Evolutionary conservation across 768 basidiomycete genomes (phyloP).

Genomic region (Tricholoma furcatifolium): DNA sequence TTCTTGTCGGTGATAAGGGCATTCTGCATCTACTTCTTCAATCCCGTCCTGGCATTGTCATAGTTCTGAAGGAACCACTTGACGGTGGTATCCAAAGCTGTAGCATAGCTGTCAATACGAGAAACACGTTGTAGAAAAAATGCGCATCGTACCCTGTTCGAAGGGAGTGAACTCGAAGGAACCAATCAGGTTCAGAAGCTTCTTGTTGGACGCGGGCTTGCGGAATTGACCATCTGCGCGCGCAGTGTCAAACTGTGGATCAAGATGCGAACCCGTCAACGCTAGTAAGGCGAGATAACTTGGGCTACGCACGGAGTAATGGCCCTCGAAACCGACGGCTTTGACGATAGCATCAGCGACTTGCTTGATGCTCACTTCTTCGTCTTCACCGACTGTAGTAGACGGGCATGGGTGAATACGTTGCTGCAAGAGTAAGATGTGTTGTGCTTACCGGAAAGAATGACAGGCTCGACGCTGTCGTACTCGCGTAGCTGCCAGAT

Average conservation of each 20-base stretch:
- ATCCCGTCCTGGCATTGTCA: slow-evolving; percentile 62
- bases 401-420: neutral
- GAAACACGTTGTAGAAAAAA: neutral
- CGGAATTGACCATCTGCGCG: slow-evolving; percentile 93
- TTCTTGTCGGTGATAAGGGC: no score
- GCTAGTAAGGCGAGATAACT: neutral
- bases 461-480: slow-evolving; percentile 89
- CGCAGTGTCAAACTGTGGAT: slow-evolving; percentile 74
- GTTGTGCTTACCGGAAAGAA: slow-evolving; percentile 70
- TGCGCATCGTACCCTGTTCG: slow-evolving; percentile 57
- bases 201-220: slow-evolving; percentile 93
- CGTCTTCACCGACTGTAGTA: slow-evolving; percentile 80
- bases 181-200: slow-evolving; percentile 73
- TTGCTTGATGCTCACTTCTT: slow-evolving; percentile 91
- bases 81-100: slow-evolving; percentile 76
- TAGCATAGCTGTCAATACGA: neutral
- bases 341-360: slow-evolving; percentile 91
- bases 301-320: slow-evolving; percentile 56
- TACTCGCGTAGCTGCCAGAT: slow-evolving; percentile 92
- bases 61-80: slow-evolving; percentile 89
- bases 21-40: slow-evolving; percentile 18
- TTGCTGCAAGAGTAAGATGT: neutral
- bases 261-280: neutral
- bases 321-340: slow-evolving; percentile 74
- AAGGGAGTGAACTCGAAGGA: slow-evolving; percentile 93